Evolutionary conservation across 2,329 filamentous ascomycete genomes (phyloP), one percentile per base, ranked within the genome.

Genomic region (Epichloe uncinata): DNA sequence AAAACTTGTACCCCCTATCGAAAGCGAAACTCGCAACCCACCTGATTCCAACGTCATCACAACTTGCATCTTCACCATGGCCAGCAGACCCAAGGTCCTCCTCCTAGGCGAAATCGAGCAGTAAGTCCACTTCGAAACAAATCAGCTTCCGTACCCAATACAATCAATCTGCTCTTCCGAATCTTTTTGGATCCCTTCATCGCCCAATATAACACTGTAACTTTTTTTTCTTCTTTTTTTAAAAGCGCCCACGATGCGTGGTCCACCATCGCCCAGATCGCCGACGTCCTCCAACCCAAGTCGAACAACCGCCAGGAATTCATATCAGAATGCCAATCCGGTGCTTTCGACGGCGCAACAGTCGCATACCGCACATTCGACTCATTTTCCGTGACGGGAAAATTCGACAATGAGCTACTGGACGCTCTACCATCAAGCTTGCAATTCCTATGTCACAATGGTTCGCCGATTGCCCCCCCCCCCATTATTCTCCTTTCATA

Each of bases 281-380:
- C 82, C 41, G 78, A 87, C n/a, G 65, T 90, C 42, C 58, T 90
- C 40, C 66, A 67, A 13, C 79, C 85, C 7, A 69, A 70, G 53
- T 72, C 85, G 9, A 79, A 69, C 18, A 79, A 73, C 63, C 79
- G 86, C 49, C 63, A 67, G 18, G 80, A 80, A 16, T 91, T 94
- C 65, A 68, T 91, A 48, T 63, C 77, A 45, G 84, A 91, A 68
- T 82, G 79, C 63, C 68, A 69, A 45, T 73, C 75, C 18, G 85
- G 85, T 18, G 71, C 72, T 34, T 71, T 88, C n/a, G 78, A 87
- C 55, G 81, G 78, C 53, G 76, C 82, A 34, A 60, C 75, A 18
- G 82, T 77, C 37, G 74, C 77, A 30, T 93, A 85, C 66, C 79
- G 87, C 49, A 91, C 85, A 13, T 87, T 89, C 57, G 66, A 65